Base-by-base conservation (phyloP, 1,139 yeast species). In the Yamadazyma dushanensis region DNA sequence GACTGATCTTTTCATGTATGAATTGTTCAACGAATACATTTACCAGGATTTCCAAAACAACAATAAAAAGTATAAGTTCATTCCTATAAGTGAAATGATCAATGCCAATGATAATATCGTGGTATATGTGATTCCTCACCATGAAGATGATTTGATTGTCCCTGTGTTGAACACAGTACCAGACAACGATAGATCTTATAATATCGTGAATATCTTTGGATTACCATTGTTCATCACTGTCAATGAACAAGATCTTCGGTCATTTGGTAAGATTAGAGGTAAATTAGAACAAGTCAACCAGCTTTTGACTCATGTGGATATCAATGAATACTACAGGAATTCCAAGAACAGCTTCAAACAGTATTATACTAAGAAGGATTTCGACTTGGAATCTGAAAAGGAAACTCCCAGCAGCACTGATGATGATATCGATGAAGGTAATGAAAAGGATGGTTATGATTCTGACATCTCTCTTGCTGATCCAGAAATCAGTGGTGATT, bases 151-250 rank as follows among this genome's bases (percentile, higher is more conserved):
- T 44, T 46, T 80, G 11, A 68, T 86, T 22, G 69, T 88, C 3
- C 96, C 96, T 0, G 86, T 88, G 0, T 64, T 80, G 39, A 82
- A 74, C 52, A 70, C 82, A 1, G 67, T 67, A 1, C 61, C 67
- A 11, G 76, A 73, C 37, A 66, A 48, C 37, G 74, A 51, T 51
- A 59, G 44, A 37, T 63, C 72, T 2, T 69, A 70, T 44, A 59
- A 62, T 17, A 45, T 66, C 18, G 54, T 52, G 3, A 63, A 61
- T 38, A 47, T 61, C 3, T 84, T 86, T 61, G 94, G 89, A 2
- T 58, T 83, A 3, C 97, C 97, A 2, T 77, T 87, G 48, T 83
- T 88, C 51, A 66, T 88, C 26, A 72, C 80, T 0, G 53, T 86
- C 17, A 59, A 72, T 4, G 66, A 64, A 9, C 82, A 81, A 2